Conservation (phyloP, 2,329 filamentous ascomycete species). For the Diplodia sapinea region DNA sequence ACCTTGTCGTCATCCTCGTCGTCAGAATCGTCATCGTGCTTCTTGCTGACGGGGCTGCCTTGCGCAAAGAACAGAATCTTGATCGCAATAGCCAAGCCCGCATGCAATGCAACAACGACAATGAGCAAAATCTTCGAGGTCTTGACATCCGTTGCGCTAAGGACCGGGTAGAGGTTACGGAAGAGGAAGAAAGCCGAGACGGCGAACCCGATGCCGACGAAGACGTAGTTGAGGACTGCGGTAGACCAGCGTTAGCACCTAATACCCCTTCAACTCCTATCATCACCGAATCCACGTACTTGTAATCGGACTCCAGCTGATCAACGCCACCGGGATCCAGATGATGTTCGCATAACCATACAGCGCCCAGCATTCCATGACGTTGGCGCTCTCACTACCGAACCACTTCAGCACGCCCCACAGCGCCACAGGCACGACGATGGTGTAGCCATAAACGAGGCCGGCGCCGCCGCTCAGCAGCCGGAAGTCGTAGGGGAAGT, state of each 20-base stretch:
- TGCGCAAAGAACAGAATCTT: constrained; percentile 93
- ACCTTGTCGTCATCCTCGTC: constrained; percentile 36
- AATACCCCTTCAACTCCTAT: too few species aligned
- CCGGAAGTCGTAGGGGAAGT: constrained; percentile 90
- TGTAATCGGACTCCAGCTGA: constrained; percentile 85
- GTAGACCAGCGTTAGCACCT: constrained; percentile 9
- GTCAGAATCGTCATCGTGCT: constrained; percentile 36
- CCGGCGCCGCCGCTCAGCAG: constrained; percentile 87
- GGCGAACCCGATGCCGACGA: constrained; percentile 71
- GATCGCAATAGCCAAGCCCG: constrained; percentile 89
- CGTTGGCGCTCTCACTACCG: constrained; percentile 87
- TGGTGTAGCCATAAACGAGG: constrained; percentile 92
- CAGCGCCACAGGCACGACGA: constrained; percentile 77
- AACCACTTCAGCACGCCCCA: constrained; percentile 94
- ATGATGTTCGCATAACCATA: constrained; percentile 97
- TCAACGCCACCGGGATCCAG: constrained; percentile 92
- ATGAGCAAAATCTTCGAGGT: constrained; percentile 87
- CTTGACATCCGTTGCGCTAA: constrained; percentile 90
- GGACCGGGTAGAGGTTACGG: constrained; percentile 67
- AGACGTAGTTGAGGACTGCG: constrained; percentile 82
- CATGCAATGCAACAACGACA: constrained; percentile 82
- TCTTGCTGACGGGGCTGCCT: constrained; percentile 41
- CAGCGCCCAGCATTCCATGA: constrained; percentile 92
- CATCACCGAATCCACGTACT: constrained; percentile 47
- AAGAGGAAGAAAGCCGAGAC: constrained; percentile 48